Percentiles rank a stretch among this genome's conserved stretches.
phyloP scores from a whole-genome alignment of 2,329 filamentous ascomycete genomes.

The Nothophaeocryptopus gaeumannii region DNA sequence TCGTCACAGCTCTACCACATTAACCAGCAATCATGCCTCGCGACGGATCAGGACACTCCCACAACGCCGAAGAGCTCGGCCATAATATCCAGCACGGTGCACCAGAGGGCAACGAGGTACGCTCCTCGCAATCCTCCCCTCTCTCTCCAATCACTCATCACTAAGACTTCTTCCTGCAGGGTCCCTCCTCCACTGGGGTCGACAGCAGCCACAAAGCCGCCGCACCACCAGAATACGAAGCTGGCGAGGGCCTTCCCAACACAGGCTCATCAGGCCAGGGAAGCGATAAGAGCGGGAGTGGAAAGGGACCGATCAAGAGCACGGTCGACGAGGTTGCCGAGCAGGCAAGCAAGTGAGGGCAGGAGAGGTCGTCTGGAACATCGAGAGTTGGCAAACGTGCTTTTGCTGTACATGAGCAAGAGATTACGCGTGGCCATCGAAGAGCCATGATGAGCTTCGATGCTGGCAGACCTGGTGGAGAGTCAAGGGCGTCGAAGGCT shows the following conservation, averaged over 20 bases:
- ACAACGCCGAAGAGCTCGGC: slow-evolving; percentile 41
- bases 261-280: slow-evolving; percentile 11
- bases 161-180: slow-evolving; percentile 7
- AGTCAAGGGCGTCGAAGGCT: too few relatives aligned
- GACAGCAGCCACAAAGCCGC: slow-evolving; percentile 41
- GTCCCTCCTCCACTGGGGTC: slow-evolving; percentile 25
- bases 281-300: slow-evolving; percentile 12
- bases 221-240: slow-evolving; percentile 38
- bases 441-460: too few relatives aligned
- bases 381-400: too few relatives aligned
- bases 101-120: slow-evolving; percentile 33
- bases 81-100: slow-evolving; percentile 40
- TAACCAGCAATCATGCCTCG: slow-evolving; percentile 38
- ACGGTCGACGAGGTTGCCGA: slow-evolving; percentile 21
- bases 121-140: neutral
- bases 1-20: neutral
- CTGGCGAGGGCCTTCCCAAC: slow-evolving; percentile 32
- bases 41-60: slow-evolving; percentile 39
- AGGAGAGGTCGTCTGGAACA: too few relatives aligned
- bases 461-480: too few relatives aligned
- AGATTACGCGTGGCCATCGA: too few relatives aligned
- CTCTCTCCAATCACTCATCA: too few relatives aligned
- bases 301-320: slow-evolving; percentile 16
- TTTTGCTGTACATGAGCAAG: too few relatives aligned
- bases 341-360: slow-evolving; percentile 16